These are phyloP conservation scores for Agarophyton chilense DNA, from an alignment of 23 red algal genomes.

Conservation along the genomic window DNA sequence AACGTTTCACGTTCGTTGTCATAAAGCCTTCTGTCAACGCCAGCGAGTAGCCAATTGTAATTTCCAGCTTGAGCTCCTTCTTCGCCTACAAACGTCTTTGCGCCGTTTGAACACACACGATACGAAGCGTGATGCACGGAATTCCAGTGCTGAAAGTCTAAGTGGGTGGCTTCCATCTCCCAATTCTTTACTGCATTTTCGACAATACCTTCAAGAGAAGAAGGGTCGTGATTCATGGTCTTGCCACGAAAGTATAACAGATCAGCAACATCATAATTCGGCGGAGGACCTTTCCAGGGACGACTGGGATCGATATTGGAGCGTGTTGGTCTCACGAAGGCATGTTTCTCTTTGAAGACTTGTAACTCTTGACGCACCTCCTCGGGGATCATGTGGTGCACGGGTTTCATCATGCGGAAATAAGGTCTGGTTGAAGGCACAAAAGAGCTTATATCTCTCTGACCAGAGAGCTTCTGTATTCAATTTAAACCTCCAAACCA, in stretches of 20 bases:
- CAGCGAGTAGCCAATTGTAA: constrained; percentile 72
- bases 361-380: constrained; percentile 30
- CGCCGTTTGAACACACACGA: constrained; percentile 65
- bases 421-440: too few species aligned
- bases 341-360: constrained; percentile 5
- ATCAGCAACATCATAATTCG: constrained; percentile 64
- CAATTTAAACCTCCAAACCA: too few species aligned
- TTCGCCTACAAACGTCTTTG: constrained; percentile 34
- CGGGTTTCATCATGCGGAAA: neutral
- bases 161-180: constrained; percentile 73
- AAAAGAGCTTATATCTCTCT: too few species aligned
- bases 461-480: too few species aligned
- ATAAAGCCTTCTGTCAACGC: constrained; percentile 54
- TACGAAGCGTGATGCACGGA: constrained; percentile 53
- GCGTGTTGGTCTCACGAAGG: constrained; percentile 30
- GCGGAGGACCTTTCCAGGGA: neutral
- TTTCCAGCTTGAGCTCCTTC: constrained; percentile 45
- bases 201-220: constrained; percentile 52
- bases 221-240: constrained; percentile 11
- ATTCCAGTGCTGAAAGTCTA: constrained; percentile 33
- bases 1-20: constrained; percentile 54
- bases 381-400: neutral
- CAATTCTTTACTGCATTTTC: constrained; percentile 74
- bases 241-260: constrained; percentile 61
- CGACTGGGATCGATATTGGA: constrained; percentile 43